Conservation (phyloP, 352 stramenopile genomes). For the Globisporangium spinosum region DNA sequence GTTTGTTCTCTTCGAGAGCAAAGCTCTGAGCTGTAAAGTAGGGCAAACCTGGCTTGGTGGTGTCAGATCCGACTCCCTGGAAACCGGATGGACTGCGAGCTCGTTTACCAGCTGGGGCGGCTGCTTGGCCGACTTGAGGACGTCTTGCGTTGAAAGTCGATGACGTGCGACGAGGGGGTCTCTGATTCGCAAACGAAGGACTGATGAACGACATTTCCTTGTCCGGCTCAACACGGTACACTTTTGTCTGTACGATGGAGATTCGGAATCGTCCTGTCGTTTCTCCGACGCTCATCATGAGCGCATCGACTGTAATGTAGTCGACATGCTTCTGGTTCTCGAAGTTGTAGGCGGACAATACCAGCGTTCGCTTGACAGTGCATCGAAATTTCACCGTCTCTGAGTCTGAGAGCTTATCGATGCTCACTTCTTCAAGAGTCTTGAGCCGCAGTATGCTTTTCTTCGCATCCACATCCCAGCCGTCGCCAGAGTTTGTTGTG, state of each 20-base stretch:
- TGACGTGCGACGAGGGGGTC: conserved; percentile 16
- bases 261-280: conserved; percentile 51
- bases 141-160: conserved; percentile 12
- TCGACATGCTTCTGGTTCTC: conserved; percentile 31
- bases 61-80: neutral
- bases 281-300: conserved; percentile 62
- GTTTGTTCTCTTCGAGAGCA: conserved; percentile 63
- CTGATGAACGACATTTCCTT: conserved; percentile 9
- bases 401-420: conserved; percentile 30
- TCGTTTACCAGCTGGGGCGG: neutral
- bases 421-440: conserved; percentile 31
- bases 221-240: conserved; percentile 27
- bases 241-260: conserved; percentile 40
- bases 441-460: conserved; percentile 35
- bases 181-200: conserved; percentile 18
- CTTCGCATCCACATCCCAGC: conserved; percentile 12
- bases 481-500: neutral
- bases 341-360: conserved; percentile 42
- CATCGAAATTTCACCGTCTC: conserved; percentile 63
- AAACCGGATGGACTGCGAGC: neutral
- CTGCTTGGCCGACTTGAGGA: neutral
- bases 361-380: conserved; percentile 51
- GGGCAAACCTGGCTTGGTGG: conserved; percentile 6
- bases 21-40: conserved; percentile 61
- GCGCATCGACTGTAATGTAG: conserved; percentile 57